Evolutionary conservation across 805 yeast species (phyloP), one percentile per base, ranked within the genome.

Genomic region (Monosporozyma yasuniensis): DNA sequence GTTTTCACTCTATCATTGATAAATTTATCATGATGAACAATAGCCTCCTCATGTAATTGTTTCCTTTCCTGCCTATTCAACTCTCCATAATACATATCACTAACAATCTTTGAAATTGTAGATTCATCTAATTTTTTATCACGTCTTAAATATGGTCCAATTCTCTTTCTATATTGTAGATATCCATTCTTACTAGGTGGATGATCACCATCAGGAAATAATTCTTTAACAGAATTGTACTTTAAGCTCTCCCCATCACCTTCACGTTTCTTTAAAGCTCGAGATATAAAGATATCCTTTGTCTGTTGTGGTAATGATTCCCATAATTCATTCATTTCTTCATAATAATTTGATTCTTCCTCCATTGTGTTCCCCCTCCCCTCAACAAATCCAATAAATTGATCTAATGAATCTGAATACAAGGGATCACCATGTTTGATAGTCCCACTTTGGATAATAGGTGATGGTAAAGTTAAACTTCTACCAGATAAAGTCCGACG

Each of bases 251-350:
- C 23, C 14, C 21, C 12, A n/a, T n/a, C n/a, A n/a, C n/a, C n/a
- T n/a, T n/a, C n/a, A 25, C 28, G 21, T 21, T 48, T 51, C 16
- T 39, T 25, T 10, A 51, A 11, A 3, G 48, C 55, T 18, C 47
- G 34, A 3, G 52, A 51, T 27, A 49, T 34, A 43, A 52, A 55
- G 11, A 51, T 28, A 39, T 53, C 52, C 41, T 50, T 49, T 7
- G 55, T 50, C 16, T 50, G 49, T 6, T 39, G 45, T 11, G 57
- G 53, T 18, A 53, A 22, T 10, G 44, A 38, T 30, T 53, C 56
- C 56, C 56, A 55, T 19, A 49, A 19, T 21, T n/a, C n/a, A 28
- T 42, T 45, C 39, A 18, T 35, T 18, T 35, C 11, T 18, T 35
- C 39, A 18, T 16, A 18, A 35, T 35, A 35, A 18, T 18, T 18